These are phyloP conservation scores for Sporobolus alterniflorus DNA, from an alignment of 202 grass and related monocot species.

Conservation along the genomic window DNA sequence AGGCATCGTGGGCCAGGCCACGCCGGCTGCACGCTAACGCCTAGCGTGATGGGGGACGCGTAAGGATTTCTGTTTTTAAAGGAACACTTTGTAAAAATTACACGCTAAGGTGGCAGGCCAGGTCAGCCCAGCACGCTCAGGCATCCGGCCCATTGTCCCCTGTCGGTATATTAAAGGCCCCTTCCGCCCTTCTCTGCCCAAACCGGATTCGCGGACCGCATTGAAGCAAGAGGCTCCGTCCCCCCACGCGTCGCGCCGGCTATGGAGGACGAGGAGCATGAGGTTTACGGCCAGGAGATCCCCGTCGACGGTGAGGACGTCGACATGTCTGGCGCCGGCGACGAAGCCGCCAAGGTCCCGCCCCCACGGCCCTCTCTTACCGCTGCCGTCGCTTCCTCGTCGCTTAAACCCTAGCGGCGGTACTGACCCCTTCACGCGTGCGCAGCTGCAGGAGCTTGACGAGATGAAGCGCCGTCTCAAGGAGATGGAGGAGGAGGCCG, in stretches of 20 bases:
- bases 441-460: slow-evolving; percentile 70
- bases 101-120: neutral
- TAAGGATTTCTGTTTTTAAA: too few relatives aligned
- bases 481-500: slow-evolving; percentile 86
- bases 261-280: slow-evolving; percentile 94
- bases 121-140: neutral
- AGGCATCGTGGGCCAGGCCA: too few relatives aligned
- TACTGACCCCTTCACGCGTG: slow-evolving; percentile 6
- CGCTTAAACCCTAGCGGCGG: neutral
- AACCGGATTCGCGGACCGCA: neutral
- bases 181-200: neutral
- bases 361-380: neutral
- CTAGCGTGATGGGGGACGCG: too few relatives aligned
- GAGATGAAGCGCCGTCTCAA: slow-evolving; percentile 85
- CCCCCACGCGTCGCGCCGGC: slow-evolving; percentile 10
- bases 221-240: neutral
- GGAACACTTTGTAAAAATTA: too few relatives aligned
- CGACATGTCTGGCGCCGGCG: slow-evolving; percentile 55
- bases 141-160: neutral
- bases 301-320: slow-evolving; percentile 85
- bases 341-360: slow-evolving; percentile 53
- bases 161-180: neutral
- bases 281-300: slow-evolving; percentile 94
- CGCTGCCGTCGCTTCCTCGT: neutral
- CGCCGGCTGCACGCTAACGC: too few relatives aligned